Evolutionary conservation across 495 filamentous ascomycete species (phyloP).

Genomic region (Niebla homalea): DNA sequence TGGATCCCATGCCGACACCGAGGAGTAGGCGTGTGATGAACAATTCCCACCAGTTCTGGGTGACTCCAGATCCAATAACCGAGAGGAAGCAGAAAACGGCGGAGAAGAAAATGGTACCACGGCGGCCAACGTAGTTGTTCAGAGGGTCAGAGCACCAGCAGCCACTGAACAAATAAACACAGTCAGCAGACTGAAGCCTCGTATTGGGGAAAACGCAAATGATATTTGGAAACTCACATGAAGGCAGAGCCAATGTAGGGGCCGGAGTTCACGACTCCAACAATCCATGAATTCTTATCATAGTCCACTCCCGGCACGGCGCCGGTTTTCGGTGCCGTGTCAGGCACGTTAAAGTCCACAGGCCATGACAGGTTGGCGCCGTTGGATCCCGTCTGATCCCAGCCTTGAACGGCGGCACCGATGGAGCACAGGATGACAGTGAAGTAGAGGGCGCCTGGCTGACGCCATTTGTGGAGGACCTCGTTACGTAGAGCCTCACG

Average conservation of each 20-base stretch:
- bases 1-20: conserved; percentile 58
- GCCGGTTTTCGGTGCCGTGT: conserved; percentile 3
- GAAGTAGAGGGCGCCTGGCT: conserved; percentile 48
- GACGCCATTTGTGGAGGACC: conserved; percentile 46
- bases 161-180: conserved; percentile 28
- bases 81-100: conserved; percentile 49
- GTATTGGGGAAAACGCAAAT: neutral
- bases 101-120: conserved; percentile 53
- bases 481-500: conserved; percentile 41
- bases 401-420: conserved; percentile 50
- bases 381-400: conserved; percentile 63
- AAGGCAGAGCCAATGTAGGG: conserved; percentile 32
- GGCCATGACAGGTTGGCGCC: conserved; percentile 63
- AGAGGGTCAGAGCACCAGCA: conserved; percentile 62
- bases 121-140: conserved; percentile 51
- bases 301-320: conserved; percentile 3
- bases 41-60: conserved; percentile 49
- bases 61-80: conserved; percentile 53
- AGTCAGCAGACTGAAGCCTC: neutral
- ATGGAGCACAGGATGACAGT: conserved; percentile 41
- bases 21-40: conserved; percentile 49
- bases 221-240: conserved; percentile 18
- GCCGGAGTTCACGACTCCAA: conserved; percentile 32
- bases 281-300: conserved; percentile 33
- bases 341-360: conserved; percentile 28